Conservation (phyloP, 352 stramenopile species). For the Peronosclerospora sorghi region DNA sequence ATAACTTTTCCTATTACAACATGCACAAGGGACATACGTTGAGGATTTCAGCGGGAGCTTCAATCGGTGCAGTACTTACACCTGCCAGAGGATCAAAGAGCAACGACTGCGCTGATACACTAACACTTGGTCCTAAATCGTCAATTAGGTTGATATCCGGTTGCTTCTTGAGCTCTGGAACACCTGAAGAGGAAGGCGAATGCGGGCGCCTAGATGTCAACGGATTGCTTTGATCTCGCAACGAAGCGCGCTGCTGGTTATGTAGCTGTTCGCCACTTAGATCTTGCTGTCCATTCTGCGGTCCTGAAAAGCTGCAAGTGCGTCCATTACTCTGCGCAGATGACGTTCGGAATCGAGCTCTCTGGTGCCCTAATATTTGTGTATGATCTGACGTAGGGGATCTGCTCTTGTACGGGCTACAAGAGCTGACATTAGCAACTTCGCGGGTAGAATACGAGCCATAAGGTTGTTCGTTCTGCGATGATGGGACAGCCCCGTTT, state of each 20-base stretch:
- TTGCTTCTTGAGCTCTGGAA: constrained; percentile 29
- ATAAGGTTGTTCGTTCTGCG: constrained; percentile 15
- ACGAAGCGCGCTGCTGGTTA: constrained; percentile 15
- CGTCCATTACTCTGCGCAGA: constrained; percentile 17
- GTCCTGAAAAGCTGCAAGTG: constrained; percentile 17
- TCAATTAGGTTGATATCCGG: constrained; percentile 72
- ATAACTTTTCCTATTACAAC: constrained; percentile 21
- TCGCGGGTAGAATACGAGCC: constrained; percentile 16
- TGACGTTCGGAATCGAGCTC: constrained; percentile 7
- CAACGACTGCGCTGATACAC: constrained; percentile 48
- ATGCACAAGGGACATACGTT: constrained; percentile 4
- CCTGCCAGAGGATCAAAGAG: constrained; percentile 63
- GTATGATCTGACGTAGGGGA: constrained; percentile 12
- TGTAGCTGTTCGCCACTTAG: constrained; percentile 10
- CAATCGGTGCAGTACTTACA: constrained; percentile 21
- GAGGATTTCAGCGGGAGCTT: background rate
- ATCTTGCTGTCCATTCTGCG: constrained; percentile 12
- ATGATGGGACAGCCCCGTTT: constrained; percentile 27
- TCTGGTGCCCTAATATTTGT: constrained; percentile 15
- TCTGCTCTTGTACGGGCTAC: constrained; percentile 10
- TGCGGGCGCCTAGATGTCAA: constrained; percentile 6
- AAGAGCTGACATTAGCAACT: constrained; percentile 12
- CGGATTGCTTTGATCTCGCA: constrained; percentile 15
- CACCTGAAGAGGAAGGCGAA: constrained; percentile 11
- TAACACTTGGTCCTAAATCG: constrained; percentile 51